phyloP scores from a whole-genome alignment of 1,284 basidiomycete species.

The Mycena sp. region DNA sequence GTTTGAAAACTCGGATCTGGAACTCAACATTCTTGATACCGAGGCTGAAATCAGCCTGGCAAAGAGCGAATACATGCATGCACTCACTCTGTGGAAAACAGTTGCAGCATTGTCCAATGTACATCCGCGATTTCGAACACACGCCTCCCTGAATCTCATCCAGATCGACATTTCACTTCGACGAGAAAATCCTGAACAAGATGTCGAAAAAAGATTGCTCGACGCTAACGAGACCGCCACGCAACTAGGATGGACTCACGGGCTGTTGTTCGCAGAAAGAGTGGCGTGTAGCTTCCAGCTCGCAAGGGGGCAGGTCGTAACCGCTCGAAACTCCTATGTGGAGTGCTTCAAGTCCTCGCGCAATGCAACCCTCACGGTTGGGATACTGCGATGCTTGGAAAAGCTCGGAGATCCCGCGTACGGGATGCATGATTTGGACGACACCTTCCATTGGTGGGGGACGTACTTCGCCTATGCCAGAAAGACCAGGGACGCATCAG shows the following conservation, averaged over 20 bases:
- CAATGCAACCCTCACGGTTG: neutral
- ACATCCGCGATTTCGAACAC: neutral
- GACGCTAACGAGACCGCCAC: neutral
- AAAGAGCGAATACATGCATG: constrained; percentile 15
- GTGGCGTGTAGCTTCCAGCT: neutral
- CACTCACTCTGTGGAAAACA: neutral
- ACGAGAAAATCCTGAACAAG: too few relatives aligned
- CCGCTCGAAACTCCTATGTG: neutral
- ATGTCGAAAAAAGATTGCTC: neutral
- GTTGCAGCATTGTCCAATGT: neutral
- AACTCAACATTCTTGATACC: neutral
- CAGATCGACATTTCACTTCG: neutral
- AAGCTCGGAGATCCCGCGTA: neutral
- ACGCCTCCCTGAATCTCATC: neutral
- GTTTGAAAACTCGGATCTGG: neutral
- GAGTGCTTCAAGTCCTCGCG: neutral
- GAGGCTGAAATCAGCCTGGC: constrained; percentile 8
- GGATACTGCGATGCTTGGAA: neutral
- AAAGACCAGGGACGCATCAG: neutral
- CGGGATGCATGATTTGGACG: neutral
- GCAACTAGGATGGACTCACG: neutral
- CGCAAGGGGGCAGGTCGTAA: neutral
- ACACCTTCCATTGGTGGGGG: neutral
- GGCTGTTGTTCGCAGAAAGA: neutral
- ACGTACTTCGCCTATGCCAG: neutral